These are phyloP conservation scores for Cyclotella baltica DNA, from an alignment of 108 stramenopile species.

Conservation along the genomic window DNA sequence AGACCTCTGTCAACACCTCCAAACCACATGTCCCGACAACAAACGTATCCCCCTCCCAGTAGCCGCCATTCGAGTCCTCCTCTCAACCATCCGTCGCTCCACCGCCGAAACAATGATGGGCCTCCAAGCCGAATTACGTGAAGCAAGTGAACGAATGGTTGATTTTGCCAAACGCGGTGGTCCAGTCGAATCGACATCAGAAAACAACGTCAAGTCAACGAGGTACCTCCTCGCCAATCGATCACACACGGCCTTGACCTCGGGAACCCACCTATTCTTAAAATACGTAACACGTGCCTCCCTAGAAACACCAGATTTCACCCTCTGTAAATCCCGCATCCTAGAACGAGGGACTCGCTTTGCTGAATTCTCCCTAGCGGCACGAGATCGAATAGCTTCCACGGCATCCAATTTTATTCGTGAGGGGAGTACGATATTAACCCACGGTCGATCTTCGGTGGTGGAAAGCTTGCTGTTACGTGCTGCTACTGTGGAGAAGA, in stretches of 20 bases:
- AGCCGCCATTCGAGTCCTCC: constrained; percentile 85
- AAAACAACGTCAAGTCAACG: neutral
- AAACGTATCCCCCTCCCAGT: constrained; percentile 80
- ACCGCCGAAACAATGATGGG: constrained; percentile 90
- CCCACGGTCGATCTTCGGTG: constrained; percentile 92
- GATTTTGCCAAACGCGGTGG: constrained; percentile 52
- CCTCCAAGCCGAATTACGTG: constrained; percentile 80
- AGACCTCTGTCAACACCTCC: constrained; percentile 38
- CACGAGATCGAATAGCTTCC: constrained; percentile 88
- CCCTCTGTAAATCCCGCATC: constrained; percentile 77
- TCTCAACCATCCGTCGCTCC: constrained; percentile 85
- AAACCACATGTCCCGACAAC: constrained; percentile 1
- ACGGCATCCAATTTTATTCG: constrained; percentile 91
- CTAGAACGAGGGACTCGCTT: constrained; percentile 92
- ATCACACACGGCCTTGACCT: constrained; percentile 72
- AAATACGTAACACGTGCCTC: constrained; percentile 92
- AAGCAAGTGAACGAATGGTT: constrained; percentile 71
- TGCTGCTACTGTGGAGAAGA: constrained; percentile 72
- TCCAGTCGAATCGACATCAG: constrained; percentile 2
- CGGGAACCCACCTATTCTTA: constrained; percentile 84
- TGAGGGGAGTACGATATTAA: constrained; percentile 88
- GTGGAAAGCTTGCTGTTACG: constrained; percentile 81
- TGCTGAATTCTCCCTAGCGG: constrained; percentile 83
- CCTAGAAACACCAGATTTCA: constrained; percentile 87
- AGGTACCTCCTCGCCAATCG: constrained; percentile 49